Evolutionary conservation across 2,329 filamentous ascomycete species (phyloP).

Genomic region (Penicillium sp.): DNA sequence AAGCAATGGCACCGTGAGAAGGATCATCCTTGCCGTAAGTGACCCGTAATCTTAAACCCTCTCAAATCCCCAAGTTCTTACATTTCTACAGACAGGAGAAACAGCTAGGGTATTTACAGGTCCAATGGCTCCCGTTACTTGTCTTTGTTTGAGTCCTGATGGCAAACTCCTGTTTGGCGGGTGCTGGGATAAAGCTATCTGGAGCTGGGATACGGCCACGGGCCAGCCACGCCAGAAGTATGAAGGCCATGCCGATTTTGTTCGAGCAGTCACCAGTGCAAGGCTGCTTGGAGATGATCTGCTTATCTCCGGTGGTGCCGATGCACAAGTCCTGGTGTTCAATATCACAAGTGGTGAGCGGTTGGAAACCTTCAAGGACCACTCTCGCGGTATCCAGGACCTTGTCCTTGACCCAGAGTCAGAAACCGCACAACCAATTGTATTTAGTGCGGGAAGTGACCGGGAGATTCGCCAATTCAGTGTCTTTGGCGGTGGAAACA

Average conservation of each 20-base stretch:
- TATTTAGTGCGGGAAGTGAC: conserved; percentile 80
- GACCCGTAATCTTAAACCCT: conserved; percentile 12
- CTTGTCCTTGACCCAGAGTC: conserved; percentile 69
- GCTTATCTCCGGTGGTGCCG: conserved; percentile 72
- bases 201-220: conserved; percentile 72
- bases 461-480: conserved; percentile 70
- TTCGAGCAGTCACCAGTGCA: conserved; percentile 72
- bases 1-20: conserved; percentile 76
- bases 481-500: conserved; percentile 38
- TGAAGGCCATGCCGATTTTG: conserved; percentile 82
- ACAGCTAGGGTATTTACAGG: conserved; percentile 61
- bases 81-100: conserved; percentile 43
- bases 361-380: conserved; percentile 75
- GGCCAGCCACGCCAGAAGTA: conserved; percentile 58
- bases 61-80: conserved; percentile 1
- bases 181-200: conserved; percentile 91
- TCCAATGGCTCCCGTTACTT: conserved; percentile 76
- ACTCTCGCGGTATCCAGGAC: conserved; percentile 73
- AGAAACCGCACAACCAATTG: conserved; percentile 43
- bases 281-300: conserved; percentile 59
- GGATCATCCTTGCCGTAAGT: conserved; percentile 73
- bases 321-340: conserved; percentile 82
- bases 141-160: conserved; percentile 62
- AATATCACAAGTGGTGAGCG: conserved; percentile 65
- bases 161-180: conserved; percentile 72